A percentile compares a stretch with the other conserved stretches of the same genome.
phyloP scores from a whole-genome alignment of 345 rosid species.

The Isatis tinctoria region DNA sequence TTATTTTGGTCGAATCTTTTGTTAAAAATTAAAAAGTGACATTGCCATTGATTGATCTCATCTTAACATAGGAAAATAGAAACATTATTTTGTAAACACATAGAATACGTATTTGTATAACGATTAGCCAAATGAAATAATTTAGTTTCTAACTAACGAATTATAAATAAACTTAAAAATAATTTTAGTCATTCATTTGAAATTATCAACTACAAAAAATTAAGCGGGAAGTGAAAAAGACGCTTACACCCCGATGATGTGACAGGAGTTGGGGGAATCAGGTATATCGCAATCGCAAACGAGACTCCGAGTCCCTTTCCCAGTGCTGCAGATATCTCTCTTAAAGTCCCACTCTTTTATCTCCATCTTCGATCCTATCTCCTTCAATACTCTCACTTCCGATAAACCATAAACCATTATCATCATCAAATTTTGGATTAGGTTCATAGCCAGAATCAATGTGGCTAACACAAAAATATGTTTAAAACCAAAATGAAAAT shows the following conservation, averaged over 20 bases:
- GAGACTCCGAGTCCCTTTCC: slow-evolving; percentile 54
- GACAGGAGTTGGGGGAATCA: neutral
- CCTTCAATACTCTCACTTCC: slow-evolving; percentile 53
- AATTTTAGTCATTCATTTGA: too few species aligned
- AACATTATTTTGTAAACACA: too few species aligned
- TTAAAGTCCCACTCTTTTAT: slow-evolving; percentile 55
- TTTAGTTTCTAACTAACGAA: too few species aligned
- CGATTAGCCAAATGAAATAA: too few species aligned
- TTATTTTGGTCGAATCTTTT: too few species aligned
- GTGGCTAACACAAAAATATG: neutral
- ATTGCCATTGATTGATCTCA: too few species aligned
- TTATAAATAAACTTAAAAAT: too few species aligned
- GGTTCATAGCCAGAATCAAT: neutral
- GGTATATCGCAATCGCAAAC: slow-evolving; percentile 37
- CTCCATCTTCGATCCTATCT: slow-evolving; percentile 46
- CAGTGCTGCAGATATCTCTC: slow-evolving; percentile 61
- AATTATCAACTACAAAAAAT: too few species aligned
- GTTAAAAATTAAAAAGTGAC: too few species aligned
- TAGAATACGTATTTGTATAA: too few species aligned
- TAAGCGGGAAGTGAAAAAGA: neutral
- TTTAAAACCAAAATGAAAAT: neutral
- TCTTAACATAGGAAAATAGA: too few species aligned
- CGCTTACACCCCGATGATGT: slow-evolving; percentile 46
- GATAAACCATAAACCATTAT: slow-evolving; percentile 22
- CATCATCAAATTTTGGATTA: slow-evolving; percentile 19